Base-by-base conservation (phyloP, 345 rosid species). In the Brassica rapa region DNA sequence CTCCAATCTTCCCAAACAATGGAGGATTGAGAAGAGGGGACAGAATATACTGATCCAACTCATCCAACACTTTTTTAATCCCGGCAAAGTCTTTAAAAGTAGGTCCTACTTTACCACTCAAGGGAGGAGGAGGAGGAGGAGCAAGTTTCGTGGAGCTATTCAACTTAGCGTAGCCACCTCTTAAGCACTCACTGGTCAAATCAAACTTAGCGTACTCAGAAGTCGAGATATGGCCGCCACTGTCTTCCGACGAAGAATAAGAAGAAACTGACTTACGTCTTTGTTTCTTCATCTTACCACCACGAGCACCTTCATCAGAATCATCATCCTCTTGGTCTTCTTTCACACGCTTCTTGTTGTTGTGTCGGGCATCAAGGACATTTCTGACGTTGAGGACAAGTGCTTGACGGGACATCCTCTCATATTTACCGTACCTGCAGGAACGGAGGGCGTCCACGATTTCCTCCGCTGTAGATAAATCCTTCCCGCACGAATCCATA, bases 81-180 rank as follows among this genome's bases (percentile, higher is more conserved):
- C 98, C 98, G 41, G 94, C 99, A 56, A 95, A 89, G 73, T 95
- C 96, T 73, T 74, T 82, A 83, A 95, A 91, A 66, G 81, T 83
- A 9, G 93, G 96, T 21, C 96, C 15, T 43, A 0, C 93, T 32
- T 84, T 88, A 74, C 62, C 84, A 67, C 73, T 59, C 0, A 24
- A 19, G 29, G 70, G 66, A 68, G 6, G 77, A 27, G 72, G 62
- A 29, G 1, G 41, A 33, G 46, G 12, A 39, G 32, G 33, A 29
- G 8, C 39, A 39, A 39, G 46, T 39, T 39, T 39, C 46, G 46
- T 39, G 46, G 46, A 39, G 46, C 14, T 43, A 43, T 43, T 60
- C 23, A 79, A 9, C 64, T 81, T 77, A 0, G 79, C 73, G 27
- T 89, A 92, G 39, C 80, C 62, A 8, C 81, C 80, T 29, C 90